Percentiles rank a stretch among this genome's conserved stretches.
Conservation (phyloP, 768 basidiomycete species). For the Auricularia heimuer region DNA sequence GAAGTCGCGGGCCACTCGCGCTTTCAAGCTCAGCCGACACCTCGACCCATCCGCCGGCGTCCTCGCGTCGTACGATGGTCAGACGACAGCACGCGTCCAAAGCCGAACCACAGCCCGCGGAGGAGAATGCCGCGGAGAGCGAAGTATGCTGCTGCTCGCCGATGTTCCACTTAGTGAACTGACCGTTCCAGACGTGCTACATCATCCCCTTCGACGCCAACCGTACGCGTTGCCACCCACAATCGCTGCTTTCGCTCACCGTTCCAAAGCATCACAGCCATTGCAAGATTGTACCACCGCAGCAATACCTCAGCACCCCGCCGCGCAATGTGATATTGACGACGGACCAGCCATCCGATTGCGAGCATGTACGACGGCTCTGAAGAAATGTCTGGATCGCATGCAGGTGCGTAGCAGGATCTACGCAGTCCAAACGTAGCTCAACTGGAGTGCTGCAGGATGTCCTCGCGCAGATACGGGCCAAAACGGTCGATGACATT, state of each 20-base stretch:
- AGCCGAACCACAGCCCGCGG: no score
- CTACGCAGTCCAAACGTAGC: neutral
- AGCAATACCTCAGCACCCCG: neutral
- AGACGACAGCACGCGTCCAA: no score
- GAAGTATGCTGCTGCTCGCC: no score
- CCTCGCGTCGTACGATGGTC: no score
- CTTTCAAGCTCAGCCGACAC: no score
- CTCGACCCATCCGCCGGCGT: no score
- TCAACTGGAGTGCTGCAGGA: conserved; percentile 22
- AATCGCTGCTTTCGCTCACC: neutral
- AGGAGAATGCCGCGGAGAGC: no score
- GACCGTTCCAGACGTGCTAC: neutral
- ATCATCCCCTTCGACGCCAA: neutral
- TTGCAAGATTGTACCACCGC: neutral
- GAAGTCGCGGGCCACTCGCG: no score
- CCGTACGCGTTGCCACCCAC: neutral
- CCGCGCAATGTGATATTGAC: neutral
- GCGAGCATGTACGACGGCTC: neutral
- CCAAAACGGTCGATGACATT: conserved; percentile 37
- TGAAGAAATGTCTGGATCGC: neutral
- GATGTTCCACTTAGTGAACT: no score
- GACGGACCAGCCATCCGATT: neutral
- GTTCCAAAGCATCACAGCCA: neutral
- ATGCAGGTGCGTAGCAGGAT: neutral
- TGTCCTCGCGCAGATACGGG: conserved; percentile 39